These are phyloP conservation scores for Babesia caballi DNA, from an alignment of 169 alveolate species.

Conservation along the genomic window DNA sequence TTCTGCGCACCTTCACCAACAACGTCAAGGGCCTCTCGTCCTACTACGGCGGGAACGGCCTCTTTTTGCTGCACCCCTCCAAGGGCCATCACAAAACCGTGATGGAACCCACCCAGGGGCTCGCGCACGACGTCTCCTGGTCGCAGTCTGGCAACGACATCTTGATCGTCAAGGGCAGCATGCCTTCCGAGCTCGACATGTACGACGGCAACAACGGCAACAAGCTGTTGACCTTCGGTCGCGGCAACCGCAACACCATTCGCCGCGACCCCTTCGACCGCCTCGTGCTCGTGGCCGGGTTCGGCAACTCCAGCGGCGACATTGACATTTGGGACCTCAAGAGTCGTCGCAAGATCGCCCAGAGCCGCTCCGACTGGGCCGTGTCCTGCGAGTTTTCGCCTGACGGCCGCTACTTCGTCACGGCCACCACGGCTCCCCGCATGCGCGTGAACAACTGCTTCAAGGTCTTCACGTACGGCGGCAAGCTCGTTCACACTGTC, in stretches of 20 bases:
- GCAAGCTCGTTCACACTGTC: conserved; percentile 66
- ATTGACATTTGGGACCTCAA: conserved; percentile 86
- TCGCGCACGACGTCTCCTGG: conserved; percentile 75
- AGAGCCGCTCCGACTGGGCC: conserved; percentile 71
- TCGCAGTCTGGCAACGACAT: conserved; percentile 67
- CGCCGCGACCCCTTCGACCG: conserved; percentile 76
- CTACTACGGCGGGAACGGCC: conserved; percentile 70
- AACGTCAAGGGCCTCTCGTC: conserved; percentile 71
- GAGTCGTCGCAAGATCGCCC: conserved; percentile 67
- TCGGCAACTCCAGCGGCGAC: conserved; percentile 89
- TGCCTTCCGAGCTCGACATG: conserved; percentile 68
- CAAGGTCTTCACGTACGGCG: conserved; percentile 75
- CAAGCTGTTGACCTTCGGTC: conserved; percentile 70
- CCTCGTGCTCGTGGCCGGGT: conserved; percentile 83
- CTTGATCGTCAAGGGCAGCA: conserved; percentile 69
- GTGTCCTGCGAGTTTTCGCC: conserved; percentile 77
- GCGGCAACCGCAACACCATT: conserved; percentile 80
- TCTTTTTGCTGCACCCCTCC: conserved; percentile 54
- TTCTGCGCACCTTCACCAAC: conserved; percentile 69
- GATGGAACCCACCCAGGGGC: conserved; percentile 63
- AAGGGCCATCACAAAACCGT: conserved; percentile 35
- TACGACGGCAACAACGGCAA: conserved; percentile 71
- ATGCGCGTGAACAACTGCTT: conserved; percentile 87
- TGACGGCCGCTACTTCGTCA: conserved; percentile 78
- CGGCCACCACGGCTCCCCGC: conserved; percentile 87